Evolutionary conservation across 345 rosid genomes (phyloP).

Genomic region (Syzygium grande): DNA sequence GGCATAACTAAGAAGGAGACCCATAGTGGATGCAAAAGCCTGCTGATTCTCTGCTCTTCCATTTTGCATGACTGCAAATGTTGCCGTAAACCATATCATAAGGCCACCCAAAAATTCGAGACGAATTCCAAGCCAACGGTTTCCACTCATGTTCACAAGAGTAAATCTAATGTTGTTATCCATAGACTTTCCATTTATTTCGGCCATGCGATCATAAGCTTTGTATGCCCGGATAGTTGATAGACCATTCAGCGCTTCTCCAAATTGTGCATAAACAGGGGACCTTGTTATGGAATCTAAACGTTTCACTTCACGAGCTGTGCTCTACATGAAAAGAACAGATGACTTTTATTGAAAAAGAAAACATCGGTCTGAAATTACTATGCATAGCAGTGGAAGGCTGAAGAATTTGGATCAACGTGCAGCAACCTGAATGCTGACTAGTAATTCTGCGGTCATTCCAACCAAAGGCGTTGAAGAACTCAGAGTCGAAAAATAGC

Average conservation of each 20-base stretch:
- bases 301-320: conserved; percentile 97
- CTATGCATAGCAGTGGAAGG: neutral
- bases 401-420: neutral
- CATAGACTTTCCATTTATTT: conserved; percentile 85
- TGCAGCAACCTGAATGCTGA: neutral
- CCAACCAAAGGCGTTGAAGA: neutral
- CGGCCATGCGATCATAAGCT: conserved; percentile 95
- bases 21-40: conserved; percentile 95
- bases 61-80: conserved; percentile 96
- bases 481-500: neutral
- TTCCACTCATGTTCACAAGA: conserved; percentile 83
- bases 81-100: conserved; percentile 99
- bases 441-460: neutral
- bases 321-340: conserved; percentile 45
- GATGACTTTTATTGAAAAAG: neutral
- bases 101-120: conserved; percentile 89
- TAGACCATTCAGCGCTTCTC: conserved; percentile 95
- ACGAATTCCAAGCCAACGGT: conserved; percentile 98
- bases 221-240: conserved; percentile 92
- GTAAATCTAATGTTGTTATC: conserved; percentile 89
- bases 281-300: conserved; percentile 89
- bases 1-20: conserved; percentile 96
- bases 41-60: conserved; percentile 79
- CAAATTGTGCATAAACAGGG: conserved; percentile 98
- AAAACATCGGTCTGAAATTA: neutral